These are phyloP conservation scores for Verticillium nubilum DNA, from an alignment of 2,329 filamentous ascomycete genomes.

Conservation along the genomic window DNA sequence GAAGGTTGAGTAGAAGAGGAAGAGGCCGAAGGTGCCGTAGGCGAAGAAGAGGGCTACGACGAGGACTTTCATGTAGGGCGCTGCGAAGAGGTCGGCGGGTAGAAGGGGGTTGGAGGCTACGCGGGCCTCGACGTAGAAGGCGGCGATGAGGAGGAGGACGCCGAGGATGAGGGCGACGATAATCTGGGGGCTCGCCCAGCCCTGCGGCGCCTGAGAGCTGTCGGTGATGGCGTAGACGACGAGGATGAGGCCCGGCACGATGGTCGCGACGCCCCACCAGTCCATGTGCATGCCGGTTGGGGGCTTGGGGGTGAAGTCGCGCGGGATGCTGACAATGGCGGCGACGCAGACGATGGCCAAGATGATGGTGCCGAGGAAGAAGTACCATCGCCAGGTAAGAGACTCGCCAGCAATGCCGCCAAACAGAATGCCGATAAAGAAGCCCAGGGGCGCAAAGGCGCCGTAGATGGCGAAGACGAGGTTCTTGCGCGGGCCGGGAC, in stretches of 20 bases:
- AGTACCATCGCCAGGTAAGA: constrained; percentile 62
- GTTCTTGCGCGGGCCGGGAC: constrained; percentile 67
- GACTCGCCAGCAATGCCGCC: constrained; percentile 58
- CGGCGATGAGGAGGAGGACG: constrained; percentile 40
- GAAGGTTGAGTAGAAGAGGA: constrained; percentile 58
- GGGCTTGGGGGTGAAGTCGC: constrained; percentile 18
- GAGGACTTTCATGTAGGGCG: constrained; percentile 56
- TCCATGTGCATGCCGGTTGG: constrained; percentile 43
- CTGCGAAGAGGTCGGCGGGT: constrained; percentile 56
- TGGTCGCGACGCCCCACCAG: constrained; percentile 50
- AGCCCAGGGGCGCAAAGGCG: constrained; percentile 51
- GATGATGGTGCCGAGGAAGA: constrained; percentile 53
- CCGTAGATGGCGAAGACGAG: constrained; percentile 57
- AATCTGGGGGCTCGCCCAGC: constrained; percentile 63
- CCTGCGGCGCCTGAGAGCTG: constrained; percentile 52
- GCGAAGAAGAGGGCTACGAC: constrained; percentile 50
- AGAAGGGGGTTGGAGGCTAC: constrained; percentile 56
- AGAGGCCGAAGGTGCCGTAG: constrained; percentile 58
- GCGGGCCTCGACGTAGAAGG: constrained; percentile 59
- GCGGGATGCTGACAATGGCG: constrained; percentile 32
- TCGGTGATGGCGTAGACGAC: constrained; percentile 65
- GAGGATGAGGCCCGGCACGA: constrained; percentile 53
- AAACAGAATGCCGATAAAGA: constrained; percentile 61
- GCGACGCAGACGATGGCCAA: constrained; percentile 41
- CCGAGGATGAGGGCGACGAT: constrained; percentile 55